phyloP scores from a whole-genome alignment of 345 rosid species.

The Noccaea bulbosa region DNA sequence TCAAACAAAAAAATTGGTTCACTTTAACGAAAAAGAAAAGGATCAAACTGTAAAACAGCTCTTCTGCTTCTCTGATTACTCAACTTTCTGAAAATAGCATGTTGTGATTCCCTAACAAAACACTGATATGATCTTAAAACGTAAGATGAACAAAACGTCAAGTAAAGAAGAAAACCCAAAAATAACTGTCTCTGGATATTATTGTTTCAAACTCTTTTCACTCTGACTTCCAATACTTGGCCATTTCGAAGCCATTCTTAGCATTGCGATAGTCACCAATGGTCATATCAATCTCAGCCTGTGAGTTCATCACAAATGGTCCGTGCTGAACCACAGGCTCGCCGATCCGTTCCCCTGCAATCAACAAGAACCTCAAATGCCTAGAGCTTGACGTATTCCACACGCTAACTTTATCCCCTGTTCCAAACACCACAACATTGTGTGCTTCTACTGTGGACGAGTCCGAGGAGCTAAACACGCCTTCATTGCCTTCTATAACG shows the following conservation, averaged over 20 bases:
- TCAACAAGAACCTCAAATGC: slow-evolving; percentile 62
- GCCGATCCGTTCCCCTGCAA: slow-evolving; percentile 74
- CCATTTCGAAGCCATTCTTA: slow-evolving; percentile 82
- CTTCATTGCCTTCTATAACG: slow-evolving; percentile 63
- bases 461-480: slow-evolving; percentile 54
- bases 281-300: slow-evolving; percentile 72
- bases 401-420: slow-evolving; percentile 62
- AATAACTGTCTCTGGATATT: not conserved
- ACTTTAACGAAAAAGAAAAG: not conserved
- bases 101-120: not conserved
- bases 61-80: not conserved
- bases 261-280: slow-evolving; percentile 63
- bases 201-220: slow-evolving; percentile 32
- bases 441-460: slow-evolving; percentile 50
- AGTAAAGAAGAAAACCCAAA: not conserved
- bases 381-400: slow-evolving; percentile 58
- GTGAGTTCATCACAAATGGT: slow-evolving; percentile 90
- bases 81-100: not conserved
- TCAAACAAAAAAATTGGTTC: not conserved
- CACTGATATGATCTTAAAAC: not conserved
- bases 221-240: slow-evolving; percentile 53
- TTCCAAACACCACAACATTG: slow-evolving; percentile 61
- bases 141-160: not conserved
- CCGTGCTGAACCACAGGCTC: slow-evolving; percentile 83
- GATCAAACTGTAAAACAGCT: not conserved